Base-by-base conservation (phyloP, 805 yeast species). In the Candida ponderosae region DNA sequence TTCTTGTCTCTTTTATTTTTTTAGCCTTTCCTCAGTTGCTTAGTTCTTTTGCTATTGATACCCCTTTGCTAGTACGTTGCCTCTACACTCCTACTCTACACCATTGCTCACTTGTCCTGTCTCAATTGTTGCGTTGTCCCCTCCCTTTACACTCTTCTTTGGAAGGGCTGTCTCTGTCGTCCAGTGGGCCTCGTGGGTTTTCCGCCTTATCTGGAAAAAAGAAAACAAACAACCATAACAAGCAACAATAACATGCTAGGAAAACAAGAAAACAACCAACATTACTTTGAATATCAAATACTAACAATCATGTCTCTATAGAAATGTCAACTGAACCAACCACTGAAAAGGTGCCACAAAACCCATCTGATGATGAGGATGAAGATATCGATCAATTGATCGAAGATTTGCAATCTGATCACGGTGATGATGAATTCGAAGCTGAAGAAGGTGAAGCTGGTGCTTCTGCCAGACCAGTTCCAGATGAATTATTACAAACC, bases 401-500 rank as follows among this genome's bases (percentile, higher is more conserved):
- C 53, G 71, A 75, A 47, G 95, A 86, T 56, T 71, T 87, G 55
- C 95, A 86, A 68, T 67, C 72, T 38, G 66, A 79, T 63, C 70
- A 68, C 47, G 76, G 72, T 50, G 81, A 69, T 1, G 76, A 65
- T 4, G 79, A 66, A 21, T 76, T 67, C 34, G 78, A 66, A 32
- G 67, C 57, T 29, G 67, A 57, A 18, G 65, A 49, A 26, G 59
- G 49, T 32, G 65, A 53, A 42, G 77, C 73, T 34, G 79, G 72
- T 43, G 72, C 71, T 47, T 69, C 78, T 42, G 76, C 79, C 62
- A 77, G 81, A 64, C 82, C 83, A 43, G 87, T 86, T 37, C 94
- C 95, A 39, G 95, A 87, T 54, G 93, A 82, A 57, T 65, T 83
- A 49, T 72, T 86, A 55, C 81, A 82, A 64, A 86, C 96, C 44